Conservation (phyloP, 169 alveolate species). For the Plasmodium falciparum region DNA sequence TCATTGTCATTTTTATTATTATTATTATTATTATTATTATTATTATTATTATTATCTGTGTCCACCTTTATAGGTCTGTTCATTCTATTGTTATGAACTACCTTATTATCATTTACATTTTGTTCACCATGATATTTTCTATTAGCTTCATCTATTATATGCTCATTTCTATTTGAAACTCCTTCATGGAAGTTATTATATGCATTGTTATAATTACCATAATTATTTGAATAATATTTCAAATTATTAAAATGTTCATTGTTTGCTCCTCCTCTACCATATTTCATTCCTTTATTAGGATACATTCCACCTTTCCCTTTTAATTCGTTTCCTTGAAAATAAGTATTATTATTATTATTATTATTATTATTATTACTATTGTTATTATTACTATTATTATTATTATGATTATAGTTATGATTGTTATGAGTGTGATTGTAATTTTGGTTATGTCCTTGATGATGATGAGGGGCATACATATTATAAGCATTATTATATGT, state of each 20-base stretch:
- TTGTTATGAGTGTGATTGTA: too few species aligned
- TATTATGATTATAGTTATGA: not conserved
- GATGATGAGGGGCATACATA: slow-evolving; percentile 12
- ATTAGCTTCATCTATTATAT: slow-evolving; percentile 21
- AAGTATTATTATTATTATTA: not conserved
- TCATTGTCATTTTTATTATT: not conserved
- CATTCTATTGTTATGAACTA: not conserved
- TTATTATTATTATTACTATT: too few species aligned
- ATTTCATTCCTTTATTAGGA: slow-evolving; percentile 28
- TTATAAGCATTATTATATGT: slow-evolving; percentile 28
- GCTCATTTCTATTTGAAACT: slow-evolving; percentile 16
- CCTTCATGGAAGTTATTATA: slow-evolving; percentile 7
- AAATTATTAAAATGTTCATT: slow-evolving; percentile 13
- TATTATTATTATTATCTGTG: not conserved
- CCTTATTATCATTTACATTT: slow-evolving; percentile 18
- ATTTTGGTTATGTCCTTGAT: too few species aligned
- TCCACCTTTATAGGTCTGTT: not conserved
- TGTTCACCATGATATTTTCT: slow-evolving; percentile 2
- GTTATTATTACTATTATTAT: not conserved
- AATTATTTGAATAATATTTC: slow-evolving; percentile 20
- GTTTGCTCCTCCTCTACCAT: not conserved
- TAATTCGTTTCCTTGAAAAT: slow-evolving; percentile 24
- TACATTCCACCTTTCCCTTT: slow-evolving; percentile 24
- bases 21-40: not conserved
- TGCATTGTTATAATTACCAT: slow-evolving; percentile 7